phyloP scores from a whole-genome alignment of 768 basidiomycete species.

The Cyathus striatus region DNA sequence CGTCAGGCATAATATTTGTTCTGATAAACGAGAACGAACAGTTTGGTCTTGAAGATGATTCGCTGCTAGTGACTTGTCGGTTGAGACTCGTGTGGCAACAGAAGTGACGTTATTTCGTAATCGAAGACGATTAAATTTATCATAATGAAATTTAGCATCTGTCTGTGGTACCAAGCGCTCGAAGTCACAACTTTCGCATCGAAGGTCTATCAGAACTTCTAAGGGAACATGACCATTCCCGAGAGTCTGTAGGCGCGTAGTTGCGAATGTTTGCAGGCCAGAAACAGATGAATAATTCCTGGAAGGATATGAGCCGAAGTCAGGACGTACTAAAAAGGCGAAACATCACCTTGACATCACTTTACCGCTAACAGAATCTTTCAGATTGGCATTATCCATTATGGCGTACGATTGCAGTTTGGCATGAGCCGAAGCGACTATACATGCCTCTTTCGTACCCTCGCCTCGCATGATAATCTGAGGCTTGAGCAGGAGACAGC shows the following conservation, averaged over 20 bases:
- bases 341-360: slow-evolving; percentile 74
- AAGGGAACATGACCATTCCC: slow-evolving; percentile 69
- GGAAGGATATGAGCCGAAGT: slow-evolving; percentile 1
- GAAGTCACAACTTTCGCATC: slow-evolving; percentile 77
- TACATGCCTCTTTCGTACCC: slow-evolving; percentile 44
- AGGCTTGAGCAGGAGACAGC: slow-evolving; percentile 85
- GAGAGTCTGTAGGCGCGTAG: slow-evolving; percentile 36
- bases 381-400: slow-evolving; percentile 70
- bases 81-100: slow-evolving; percentile 28
- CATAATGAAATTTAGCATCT: slow-evolving; percentile 79
- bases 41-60: slow-evolving; percentile 30
- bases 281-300: slow-evolving; percentile 78
- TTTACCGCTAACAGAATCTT: slow-evolving; percentile 81
- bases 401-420: slow-evolving; percentile 76
- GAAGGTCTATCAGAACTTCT: slow-evolving; percentile 83
- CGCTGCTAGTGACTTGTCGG: slow-evolving; percentile 25
- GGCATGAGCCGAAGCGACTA: slow-evolving; percentile 77
- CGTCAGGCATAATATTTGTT: neutral
- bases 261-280: slow-evolving; percentile 87
- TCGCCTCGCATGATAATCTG: slow-evolving; percentile 79
- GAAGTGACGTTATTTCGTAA: slow-evolving; percentile 68
- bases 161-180: slow-evolving; percentile 90
- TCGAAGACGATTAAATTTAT: slow-evolving; percentile 92
- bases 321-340: neutral
- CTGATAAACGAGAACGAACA: slow-evolving; percentile 12